Conservation (phyloP, 805 yeast species). For the Grigorovia humatica region DNA sequence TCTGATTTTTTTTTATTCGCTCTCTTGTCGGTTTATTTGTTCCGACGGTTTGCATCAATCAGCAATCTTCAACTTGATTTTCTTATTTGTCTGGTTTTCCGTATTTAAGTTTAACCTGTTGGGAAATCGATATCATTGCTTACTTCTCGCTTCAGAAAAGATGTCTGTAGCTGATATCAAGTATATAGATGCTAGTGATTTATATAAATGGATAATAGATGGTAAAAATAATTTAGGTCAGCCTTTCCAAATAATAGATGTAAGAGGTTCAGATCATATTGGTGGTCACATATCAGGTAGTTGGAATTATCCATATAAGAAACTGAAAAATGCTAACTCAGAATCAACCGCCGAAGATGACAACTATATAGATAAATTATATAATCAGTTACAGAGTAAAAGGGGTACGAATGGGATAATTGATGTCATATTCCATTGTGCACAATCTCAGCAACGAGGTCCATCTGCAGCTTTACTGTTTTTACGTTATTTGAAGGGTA, state of each 20-base stretch:
- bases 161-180: conserved; percentile 14
- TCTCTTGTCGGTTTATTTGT: not conserved
- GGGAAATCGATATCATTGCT: too few species aligned
- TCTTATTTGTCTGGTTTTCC: not conserved
- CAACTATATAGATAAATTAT: conserved; percentile 8
- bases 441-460: conserved; percentile 83
- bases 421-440: conserved; percentile 71
- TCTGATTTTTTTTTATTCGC: not conserved
- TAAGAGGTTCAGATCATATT: conserved; percentile 69
- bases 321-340: conserved; percentile 46
- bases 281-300: conserved; percentile 41
- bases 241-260: conserved; percentile 52
- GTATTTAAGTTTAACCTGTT: too few species aligned
- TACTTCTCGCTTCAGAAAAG: not conserved
- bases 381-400: conserved; percentile 27
- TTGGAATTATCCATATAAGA: conserved; percentile 21
- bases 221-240: conserved; percentile 11
- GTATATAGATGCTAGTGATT: conserved; percentile 19
- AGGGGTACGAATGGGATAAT: conserved; percentile 15
- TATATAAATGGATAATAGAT: conserved; percentile 17
- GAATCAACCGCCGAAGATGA: conserved; percentile 24
- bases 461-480: conserved; percentile 72
- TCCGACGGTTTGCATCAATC: not conserved
- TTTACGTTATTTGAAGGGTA: conserved; percentile 24
- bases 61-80: not conserved